Evolutionary conservation across 2,329 filamentous ascomycete species (phyloP), one percentile per base, ranked within the genome.

Genomic region (Calonectria naviculata): DNA sequence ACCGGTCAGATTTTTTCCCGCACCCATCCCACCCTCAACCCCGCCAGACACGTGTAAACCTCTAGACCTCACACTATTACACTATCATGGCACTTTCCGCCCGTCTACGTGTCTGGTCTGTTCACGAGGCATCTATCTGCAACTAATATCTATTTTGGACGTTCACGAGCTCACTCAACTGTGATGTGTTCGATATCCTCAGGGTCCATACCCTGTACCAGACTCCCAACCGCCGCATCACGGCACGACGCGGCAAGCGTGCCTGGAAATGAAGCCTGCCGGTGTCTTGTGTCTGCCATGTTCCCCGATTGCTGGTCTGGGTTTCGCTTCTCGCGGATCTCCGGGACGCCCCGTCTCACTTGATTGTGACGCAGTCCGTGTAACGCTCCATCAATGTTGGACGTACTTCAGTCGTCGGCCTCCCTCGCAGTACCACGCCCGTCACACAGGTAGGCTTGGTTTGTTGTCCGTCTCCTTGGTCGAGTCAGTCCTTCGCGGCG

Each of bases 21-120:
- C 34, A 41, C n/a, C 34, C 34, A 26, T 61, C 44, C 49, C 38
- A 58, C 41, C 60, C 31, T 36, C 42, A 34, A 65, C 44, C 56
- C 64, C 54, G 29, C 54, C 34, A 58, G 62, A 65, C 67, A 70
- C 67, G 67, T 66, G 62, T 66, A 66, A 54, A 47, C 49, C 31
- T 29, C 44, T 56, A 70, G 62, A 62, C 34, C 62, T 66, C 36
- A 61, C 61, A 58, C 52, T 58, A 41, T 58, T 58, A 17, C 52
- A 28, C 49, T 41, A 31, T 47, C 21, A 66, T 42, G 19, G 47
- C 47, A 52, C 47, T 36, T 38, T 44, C n/a, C 56, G 21, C 28
- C 60, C 24, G 54, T 28, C 54, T 26, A 66, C 62, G 62, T 70
- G 67, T 65, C 52, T 28, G n/a, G 5, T 28, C 24, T 52, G n/a